phyloP scores from a whole-genome alignment of 495 filamentous ascomycete species.

The Talaromyces wortmannii region DNA sequence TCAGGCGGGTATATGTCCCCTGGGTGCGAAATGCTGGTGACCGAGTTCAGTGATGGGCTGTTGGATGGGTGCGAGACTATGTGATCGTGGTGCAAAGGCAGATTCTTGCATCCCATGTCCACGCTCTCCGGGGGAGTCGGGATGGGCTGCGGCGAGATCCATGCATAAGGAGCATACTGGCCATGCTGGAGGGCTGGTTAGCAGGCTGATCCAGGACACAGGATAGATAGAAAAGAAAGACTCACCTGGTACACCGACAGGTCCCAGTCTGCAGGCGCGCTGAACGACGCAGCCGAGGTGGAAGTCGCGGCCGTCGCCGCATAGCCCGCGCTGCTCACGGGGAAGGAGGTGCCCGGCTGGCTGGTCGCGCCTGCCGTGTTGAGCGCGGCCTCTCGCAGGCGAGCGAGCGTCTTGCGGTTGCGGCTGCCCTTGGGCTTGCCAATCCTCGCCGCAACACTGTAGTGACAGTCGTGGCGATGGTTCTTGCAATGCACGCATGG shows the following conservation, averaged over 20 bases:
- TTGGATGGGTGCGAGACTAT: background rate
- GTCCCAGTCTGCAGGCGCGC: background rate
- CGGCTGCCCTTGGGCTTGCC: constrained; percentile 9
- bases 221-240: background rate
- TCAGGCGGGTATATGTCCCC: background rate
- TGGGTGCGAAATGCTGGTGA: background rate
- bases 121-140: constrained; percentile 3
- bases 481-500: constrained; percentile 7
- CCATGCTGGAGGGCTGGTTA: background rate
- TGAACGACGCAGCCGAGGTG: background rate
- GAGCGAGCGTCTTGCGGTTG: constrained; percentile 7
- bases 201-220: no score
- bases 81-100: background rate
- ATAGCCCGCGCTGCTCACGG: background rate
- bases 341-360: background rate
- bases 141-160: background rate
- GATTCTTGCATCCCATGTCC: background rate
- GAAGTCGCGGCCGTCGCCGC: background rate
- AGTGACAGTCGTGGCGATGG: constrained; percentile 3
- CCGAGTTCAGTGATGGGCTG: no score
- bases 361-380: background rate
- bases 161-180: background rate
- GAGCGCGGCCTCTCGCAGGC: constrained; percentile 1
- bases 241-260: background rate
- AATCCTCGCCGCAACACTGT: constrained; percentile 6